Percentiles rank a stretch among this genome's conserved stretches.
Conservation (phyloP, 768 basidiomycete species). For the Exidia glandulosa region DNA sequence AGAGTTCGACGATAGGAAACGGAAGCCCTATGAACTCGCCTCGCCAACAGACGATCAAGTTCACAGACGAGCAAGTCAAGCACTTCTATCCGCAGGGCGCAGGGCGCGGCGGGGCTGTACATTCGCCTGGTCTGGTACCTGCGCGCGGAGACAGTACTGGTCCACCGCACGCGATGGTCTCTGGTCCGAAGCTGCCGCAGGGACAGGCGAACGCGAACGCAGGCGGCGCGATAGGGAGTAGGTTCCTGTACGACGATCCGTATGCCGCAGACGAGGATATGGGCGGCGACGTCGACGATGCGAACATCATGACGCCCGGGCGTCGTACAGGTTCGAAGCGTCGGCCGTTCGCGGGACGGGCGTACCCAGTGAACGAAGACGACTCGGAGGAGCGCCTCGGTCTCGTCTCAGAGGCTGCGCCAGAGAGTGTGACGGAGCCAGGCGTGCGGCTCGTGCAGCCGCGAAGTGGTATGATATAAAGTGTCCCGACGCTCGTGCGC, state of each 20-base stretch:
- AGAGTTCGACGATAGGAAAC: constrained; percentile 17
- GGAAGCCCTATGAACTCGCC: constrained; percentile 12
- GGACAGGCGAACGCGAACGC: neutral
- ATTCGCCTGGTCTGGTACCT: neutral
- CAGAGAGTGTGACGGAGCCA: too few relatives aligned
- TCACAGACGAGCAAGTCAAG: constrained; percentile 59
- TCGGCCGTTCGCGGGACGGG: neutral
- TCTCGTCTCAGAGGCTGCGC: neutral
- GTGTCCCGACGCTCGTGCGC: neutral
- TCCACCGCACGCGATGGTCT: neutral
- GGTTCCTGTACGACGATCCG: neutral
- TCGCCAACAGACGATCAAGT: constrained; percentile 58
- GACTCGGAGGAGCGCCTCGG: constrained; percentile 1
- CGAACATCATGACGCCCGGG: neutral
- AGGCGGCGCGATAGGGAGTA: neutral
- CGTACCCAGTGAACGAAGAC: neutral
- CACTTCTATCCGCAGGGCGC: constrained; percentile 62
- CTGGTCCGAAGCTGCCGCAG: neutral
- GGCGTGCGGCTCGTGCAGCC: neutral
- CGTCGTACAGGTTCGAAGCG: neutral
- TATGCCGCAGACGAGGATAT: neutral
- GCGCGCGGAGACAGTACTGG: neutral
- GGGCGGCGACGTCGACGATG: neutral
- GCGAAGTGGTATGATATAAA: neutral
- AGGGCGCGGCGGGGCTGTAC: constrained; percentile 24